Evolutionary conservation across 1,284 basidiomycete species (phyloP), one percentile per base, ranked within the genome.

Genomic region (Cronartium ribicola): DNA sequence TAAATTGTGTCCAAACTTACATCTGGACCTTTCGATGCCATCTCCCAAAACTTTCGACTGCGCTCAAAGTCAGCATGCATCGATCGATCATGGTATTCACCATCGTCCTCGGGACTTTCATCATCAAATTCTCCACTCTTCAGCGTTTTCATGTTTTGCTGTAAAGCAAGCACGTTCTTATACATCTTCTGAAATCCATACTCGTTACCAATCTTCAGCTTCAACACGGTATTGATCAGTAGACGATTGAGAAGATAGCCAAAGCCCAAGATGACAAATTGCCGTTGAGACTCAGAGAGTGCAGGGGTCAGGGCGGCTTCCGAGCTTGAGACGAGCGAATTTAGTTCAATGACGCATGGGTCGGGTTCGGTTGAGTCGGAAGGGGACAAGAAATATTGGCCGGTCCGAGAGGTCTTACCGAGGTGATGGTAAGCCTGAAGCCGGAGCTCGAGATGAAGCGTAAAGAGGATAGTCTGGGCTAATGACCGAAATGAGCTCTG

Each of bases 401-500:
- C 66, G 43, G 48, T 41, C 40, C 66, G 14, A 57, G 37, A 36
- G 40, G 72, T 65, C 37, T 39, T 87, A 76, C 89, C 86, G 6
- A 98, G 84, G 81, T 92, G 90, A 80, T 90, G 88, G 55, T 94
- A 88, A 0, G 88, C 86, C 60, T 93, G 87, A 80, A 92, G 91
- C 1, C 95, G 87, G 59, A 97, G 83, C 80, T 98, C 95, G 66
- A 93, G 86, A 17, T 93, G 88, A 65, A 98, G 87, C 3, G 92
- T 95, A 80, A 91, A 89, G 55, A 98, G 83, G 65, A 98, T 88
- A 75, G 92, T 85, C 78, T 91, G 88, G 2, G 91, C 88, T 5
- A 98, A 85, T 78, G 94, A 91, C 71, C 89, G 87, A 78, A 93
- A 98, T 2, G 94, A 95, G 81, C 89, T 88, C 46, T 95, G 84